These are phyloP conservation scores for Vitis riparia DNA, from an alignment of 164 flowering plant species.

Conservation along the genomic window DNA sequence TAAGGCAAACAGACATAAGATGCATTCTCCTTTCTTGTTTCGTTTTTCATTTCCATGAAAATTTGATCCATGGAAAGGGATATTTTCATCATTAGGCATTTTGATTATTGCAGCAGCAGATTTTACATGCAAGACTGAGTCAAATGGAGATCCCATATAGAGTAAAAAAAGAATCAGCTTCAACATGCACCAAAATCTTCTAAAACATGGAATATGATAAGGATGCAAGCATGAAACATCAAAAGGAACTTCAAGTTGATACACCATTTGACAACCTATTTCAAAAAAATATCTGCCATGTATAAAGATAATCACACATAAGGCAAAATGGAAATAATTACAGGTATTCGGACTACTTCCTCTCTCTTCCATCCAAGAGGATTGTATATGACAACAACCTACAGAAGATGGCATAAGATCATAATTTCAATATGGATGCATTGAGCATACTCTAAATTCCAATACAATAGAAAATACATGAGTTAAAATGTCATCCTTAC, in stretches of 20 bases:
- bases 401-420: constrained; percentile 11
- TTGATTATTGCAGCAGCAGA: too few species aligned
- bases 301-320: not conserved
- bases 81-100: too few species aligned
- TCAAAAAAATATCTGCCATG: not conserved
- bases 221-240: not conserved
- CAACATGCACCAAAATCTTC: too few species aligned
- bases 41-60: too few species aligned
- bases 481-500: constrained; percentile 34
- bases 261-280: not conserved
- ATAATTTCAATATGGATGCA: not conserved
- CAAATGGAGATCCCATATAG: too few species aligned
- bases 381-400: constrained; percentile 82
- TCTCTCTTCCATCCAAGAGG: constrained; percentile 90
- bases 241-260: not conserved
- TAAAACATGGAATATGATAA: too few species aligned
- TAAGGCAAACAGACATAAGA: too few species aligned
- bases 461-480: not conserved
- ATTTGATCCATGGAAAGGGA: too few species aligned
- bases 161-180: too few species aligned
- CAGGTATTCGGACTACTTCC: constrained; percentile 82
- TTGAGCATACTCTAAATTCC: not conserved
- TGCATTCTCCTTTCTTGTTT: too few species aligned
- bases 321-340: constrained; percentile 33
- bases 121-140: too few species aligned